Evolutionary conservation across 768 basidiomycete species (phyloP).

Genomic region (Artomyces pyxidatus): DNA sequence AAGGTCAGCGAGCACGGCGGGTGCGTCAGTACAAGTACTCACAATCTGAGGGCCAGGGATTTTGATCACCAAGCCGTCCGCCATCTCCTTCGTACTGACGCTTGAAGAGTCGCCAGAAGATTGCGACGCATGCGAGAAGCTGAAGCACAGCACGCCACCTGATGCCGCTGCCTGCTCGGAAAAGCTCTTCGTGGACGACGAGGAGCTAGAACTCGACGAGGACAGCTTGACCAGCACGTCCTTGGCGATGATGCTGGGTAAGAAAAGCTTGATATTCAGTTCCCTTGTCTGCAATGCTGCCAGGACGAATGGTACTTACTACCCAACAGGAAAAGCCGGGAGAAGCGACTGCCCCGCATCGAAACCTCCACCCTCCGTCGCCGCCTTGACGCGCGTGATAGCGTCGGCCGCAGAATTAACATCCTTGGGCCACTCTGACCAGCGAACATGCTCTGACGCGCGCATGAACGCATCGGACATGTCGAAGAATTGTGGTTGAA

Average conservation of each 20-base stretch:
- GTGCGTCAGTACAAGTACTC: not conserved
- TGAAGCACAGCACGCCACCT: conserved; percentile 14
- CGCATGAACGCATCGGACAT: conserved; percentile 8
- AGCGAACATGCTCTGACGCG: conserved; percentile 7
- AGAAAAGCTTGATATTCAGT: not conserved
- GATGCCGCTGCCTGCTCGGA: not conserved
- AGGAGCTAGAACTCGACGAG: not conserved
- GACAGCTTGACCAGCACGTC: not conserved
- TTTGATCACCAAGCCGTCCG: conserved; percentile 14
- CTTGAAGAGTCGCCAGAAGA: not conserved
- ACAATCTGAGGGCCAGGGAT: conserved; percentile 19
- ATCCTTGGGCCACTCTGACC: conserved; percentile 10
- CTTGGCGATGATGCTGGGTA: not conserved
- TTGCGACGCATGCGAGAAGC: not conserved
- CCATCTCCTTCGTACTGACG: conserved; percentile 6
- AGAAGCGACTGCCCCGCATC: not conserved
- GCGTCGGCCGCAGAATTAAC: not conserved
- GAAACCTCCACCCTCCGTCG: not conserved
- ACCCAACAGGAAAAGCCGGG: not conserved
- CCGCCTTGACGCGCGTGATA: not conserved
- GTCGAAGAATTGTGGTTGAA: conserved; percentile 19
- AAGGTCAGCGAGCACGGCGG: not conserved
- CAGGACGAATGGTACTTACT: not conserved
- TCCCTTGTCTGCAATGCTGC: not conserved
- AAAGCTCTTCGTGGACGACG: not conserved